Evolutionary conservation across 73 alveolate genomes (phyloP), one percentile per base, ranked within the genome.

Genomic region (Paramecium sonneborni): DNA sequence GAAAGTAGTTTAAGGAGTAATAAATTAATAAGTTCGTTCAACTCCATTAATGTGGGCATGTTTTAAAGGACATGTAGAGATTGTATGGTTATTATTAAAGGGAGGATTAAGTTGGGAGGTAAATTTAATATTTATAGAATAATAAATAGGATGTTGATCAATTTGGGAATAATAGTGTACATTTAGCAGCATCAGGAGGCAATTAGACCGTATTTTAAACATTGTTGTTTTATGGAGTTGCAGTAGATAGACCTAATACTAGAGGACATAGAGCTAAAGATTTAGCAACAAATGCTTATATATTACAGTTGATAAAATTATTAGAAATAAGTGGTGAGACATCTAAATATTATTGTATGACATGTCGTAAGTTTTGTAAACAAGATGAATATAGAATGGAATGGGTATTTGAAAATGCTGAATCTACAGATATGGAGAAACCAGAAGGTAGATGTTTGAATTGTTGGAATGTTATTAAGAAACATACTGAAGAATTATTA

Each of bases 141-240:
- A 28, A 72, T 18, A 2, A 35, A 52, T 52, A 72, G 86, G 94
- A 88, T 88, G 87, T 88, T 2, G 94, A 88, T 69, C 69, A 76
- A 28, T 88, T 88, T 48, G 94, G 94, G 14, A 88, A 88, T 70
- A 88, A 88, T 28, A 69, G 94, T 88, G 94, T 88, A 5, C 94
- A 88, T 69, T 70, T 88, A n/a, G 94, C 94, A 21, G 89, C 94
- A 26, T 69, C 91, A 44, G 94, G 94, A 38, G 94, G 94, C 32
- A 69, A 67, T 28, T 21, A 69, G 12, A 9, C 30, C 23, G 94
- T 88, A 6, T 88, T 88, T 70, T 39, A 69, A 38, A 69, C 91
- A 24, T 35, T 68, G 12, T n/a, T 88, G 52, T 69, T 70, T 76
- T 82, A 38, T 21, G 94, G 94, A 12, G 91, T 88, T 15, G 85